These are phyloP conservation scores for Colletotrichum tropicicola DNA, from an alignment of 2,329 filamentous ascomycete species.

Conservation along the genomic window DNA sequence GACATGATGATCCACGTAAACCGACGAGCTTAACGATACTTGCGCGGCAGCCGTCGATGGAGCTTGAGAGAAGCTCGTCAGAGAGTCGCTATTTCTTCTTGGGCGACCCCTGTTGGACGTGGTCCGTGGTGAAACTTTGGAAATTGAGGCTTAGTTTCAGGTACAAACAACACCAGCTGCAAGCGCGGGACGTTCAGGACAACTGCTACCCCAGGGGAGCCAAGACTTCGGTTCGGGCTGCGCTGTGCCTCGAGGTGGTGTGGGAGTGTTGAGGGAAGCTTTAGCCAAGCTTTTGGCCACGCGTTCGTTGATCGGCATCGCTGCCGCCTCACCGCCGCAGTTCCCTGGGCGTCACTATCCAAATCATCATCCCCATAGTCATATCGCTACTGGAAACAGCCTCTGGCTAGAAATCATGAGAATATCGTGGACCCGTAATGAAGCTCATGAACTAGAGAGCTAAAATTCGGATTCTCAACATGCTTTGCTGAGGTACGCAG, in stretches of 20 bases:
- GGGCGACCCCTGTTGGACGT: not conserved
- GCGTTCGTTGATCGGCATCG: not conserved
- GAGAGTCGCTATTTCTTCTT: not conserved
- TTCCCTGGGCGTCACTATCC: too few relatives aligned
- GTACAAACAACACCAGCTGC: not conserved
- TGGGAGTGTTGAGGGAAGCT: too few relatives aligned
- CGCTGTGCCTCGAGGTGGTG: not conserved
- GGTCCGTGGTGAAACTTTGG: conserved; percentile 2
- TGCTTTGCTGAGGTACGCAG: too few relatives aligned
- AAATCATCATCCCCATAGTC: too few relatives aligned
- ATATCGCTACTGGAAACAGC: too few relatives aligned
- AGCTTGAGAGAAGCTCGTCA: not conserved
- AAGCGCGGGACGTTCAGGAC: too few relatives aligned
- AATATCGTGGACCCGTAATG: too few relatives aligned
- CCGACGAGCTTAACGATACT: not conserved
- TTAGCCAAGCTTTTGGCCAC: not conserved
- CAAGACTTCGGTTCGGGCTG: not conserved
- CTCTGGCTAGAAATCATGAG: too few relatives aligned
- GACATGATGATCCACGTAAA: not conserved
- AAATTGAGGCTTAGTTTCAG: conserved; percentile 17
- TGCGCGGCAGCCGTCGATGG: not conserved
- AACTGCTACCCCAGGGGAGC: not conserved
- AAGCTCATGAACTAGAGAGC: too few relatives aligned
- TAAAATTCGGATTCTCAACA: too few relatives aligned
- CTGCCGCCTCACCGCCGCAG: too few relatives aligned